Base-by-base conservation (phyloP, 305 asterid species). In the Solanum aculeatissimum region DNA sequence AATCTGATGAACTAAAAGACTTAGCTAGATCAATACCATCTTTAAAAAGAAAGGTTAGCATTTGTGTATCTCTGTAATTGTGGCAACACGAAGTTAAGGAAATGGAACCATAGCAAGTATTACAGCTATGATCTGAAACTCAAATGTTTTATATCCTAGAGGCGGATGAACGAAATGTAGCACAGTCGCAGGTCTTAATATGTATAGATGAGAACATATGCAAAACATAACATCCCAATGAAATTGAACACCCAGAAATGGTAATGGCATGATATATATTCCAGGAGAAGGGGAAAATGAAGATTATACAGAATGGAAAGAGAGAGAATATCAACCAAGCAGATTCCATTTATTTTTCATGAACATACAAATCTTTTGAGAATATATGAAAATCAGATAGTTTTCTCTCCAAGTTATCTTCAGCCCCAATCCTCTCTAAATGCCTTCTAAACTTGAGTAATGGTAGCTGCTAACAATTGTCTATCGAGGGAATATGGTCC, bases 401-500 rank as follows among this genome's bases (percentile, higher is more conserved):
- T n/a, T n/a, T n/a, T n/a, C n/a, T n/a, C n/a, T n/a, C n/a, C n/a
- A n/a, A n/a, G n/a, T n/a, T n/a, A n/a, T n/a, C n/a, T n/a, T n/a
- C n/a, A n/a, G n/a, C n/a, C n/a, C n/a, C n/a, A n/a, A n/a, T n/a
- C n/a, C n/a, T n/a, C n/a, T n/a, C n/a, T n/a, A n/a, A n/a, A n/a
- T n/a, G n/a, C n/a, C n/a, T n/a, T n/a, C n/a, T n/a, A n/a, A n/a
- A n/a, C n/a, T n/a, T n/a, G n/a, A n/a, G n/a, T n/a, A n/a, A n/a
- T n/a, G n/a, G n/a, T n/a, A n/a, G n/a, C n/a, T n/a, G n/a, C n/a
- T n/a, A n/a, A n/a, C n/a, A n/a, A n/a, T n/a, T n/a, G n/a, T n/a
- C n/a, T 87, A 96, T 90, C 43, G 96, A 88, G 74, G 99, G 97
- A 80, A 94, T 91, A 70, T 95, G 99, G 85, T 95, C 99, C 93